A percentile compares a stretch with the other conserved stretches of the same genome.
phyloP scores from a whole-genome alignment of 331 rosid species.

The Erythrophleum ivorense region DNA sequence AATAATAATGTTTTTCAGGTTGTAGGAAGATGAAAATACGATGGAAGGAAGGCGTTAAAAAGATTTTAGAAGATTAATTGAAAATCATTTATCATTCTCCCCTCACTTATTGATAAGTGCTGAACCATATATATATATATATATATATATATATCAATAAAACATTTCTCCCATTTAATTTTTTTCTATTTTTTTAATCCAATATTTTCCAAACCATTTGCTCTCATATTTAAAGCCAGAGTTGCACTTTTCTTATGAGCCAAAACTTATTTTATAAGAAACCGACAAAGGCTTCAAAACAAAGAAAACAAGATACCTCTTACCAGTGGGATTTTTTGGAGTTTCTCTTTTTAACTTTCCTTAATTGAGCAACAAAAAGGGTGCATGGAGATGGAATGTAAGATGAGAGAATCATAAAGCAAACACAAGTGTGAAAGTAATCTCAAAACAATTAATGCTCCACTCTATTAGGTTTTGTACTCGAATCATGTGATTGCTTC shows the following conservation, averaged over 20 bases:
- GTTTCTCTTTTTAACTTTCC: constrained; percentile 50
- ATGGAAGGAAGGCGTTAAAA: no score
- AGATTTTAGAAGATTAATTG: no score
- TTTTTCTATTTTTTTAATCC: neutral
- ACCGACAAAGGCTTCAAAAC: constrained; percentile 54
- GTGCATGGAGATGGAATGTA: constrained; percentile 13
- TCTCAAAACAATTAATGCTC: constrained; percentile 49
- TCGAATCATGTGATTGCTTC: constrained; percentile 69
- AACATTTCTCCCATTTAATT: no score
- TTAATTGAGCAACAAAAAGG: constrained; percentile 40
- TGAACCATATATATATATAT: no score
- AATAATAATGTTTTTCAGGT: no score
- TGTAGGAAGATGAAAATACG: no score
- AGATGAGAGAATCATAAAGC: constrained; percentile 41
- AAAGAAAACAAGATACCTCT: constrained; percentile 56
- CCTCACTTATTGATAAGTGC: no score
- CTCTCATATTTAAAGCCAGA: constrained; percentile 1
- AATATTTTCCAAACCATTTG: neutral
- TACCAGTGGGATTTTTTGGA: constrained; percentile 47
- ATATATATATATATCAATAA: no score
- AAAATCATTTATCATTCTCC: no score
- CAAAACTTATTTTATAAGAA: constrained; percentile 60
- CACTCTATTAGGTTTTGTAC: constrained; percentile 52
- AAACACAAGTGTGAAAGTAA: constrained; percentile 40
- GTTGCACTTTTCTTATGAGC: constrained; percentile 4